Evolutionary conservation across 2,329 filamentous ascomycete species (phyloP).

Genomic region (Leptographium galeiforme): DNA sequence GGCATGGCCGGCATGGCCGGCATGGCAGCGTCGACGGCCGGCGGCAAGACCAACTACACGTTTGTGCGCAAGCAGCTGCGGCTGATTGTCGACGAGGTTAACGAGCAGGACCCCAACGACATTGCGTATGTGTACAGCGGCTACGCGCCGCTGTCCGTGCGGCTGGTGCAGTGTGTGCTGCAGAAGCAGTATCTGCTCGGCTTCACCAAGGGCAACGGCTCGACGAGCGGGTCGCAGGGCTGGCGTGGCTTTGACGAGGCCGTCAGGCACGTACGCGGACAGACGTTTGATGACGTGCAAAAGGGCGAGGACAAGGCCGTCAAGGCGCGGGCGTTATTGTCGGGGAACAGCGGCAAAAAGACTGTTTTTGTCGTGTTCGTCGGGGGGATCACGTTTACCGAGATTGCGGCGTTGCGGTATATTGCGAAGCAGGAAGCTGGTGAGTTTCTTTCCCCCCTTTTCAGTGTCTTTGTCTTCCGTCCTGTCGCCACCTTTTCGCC

Average conservation of each 20-base stretch:
- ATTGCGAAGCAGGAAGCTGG: constrained; percentile 73
- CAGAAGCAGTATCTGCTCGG: constrained; percentile 76
- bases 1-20: constrained; percentile 39
- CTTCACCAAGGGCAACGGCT: constrained; percentile 46
- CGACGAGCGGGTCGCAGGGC: constrained; percentile 50
- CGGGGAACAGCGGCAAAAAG: constrained; percentile 62
- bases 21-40: constrained; percentile 37
- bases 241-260: constrained; percentile 92
- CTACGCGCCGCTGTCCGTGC: constrained; percentile 83
- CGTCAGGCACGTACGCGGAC: constrained; percentile 73
- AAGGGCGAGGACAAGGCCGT: constrained; percentile 87
- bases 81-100: constrained; percentile 90
- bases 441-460: constrained; percentile 17
- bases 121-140: constrained; percentile 97
- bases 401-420: constrained; percentile 87
- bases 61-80: constrained; percentile 75
- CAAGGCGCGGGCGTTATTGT: constrained; percentile 70
- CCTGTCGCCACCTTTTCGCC: neutral
- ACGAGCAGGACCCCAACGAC: constrained; percentile 87
- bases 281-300: constrained; percentile 84
- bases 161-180: constrained; percentile 81
- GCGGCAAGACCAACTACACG: constrained; percentile 70
- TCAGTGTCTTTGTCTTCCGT: neutral
- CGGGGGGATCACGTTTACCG: constrained; percentile 91
- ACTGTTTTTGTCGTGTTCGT: constrained; percentile 94